phyloP scores from a whole-genome alignment of 805 yeast species.

The Kluyveromyces lactis region DNA sequence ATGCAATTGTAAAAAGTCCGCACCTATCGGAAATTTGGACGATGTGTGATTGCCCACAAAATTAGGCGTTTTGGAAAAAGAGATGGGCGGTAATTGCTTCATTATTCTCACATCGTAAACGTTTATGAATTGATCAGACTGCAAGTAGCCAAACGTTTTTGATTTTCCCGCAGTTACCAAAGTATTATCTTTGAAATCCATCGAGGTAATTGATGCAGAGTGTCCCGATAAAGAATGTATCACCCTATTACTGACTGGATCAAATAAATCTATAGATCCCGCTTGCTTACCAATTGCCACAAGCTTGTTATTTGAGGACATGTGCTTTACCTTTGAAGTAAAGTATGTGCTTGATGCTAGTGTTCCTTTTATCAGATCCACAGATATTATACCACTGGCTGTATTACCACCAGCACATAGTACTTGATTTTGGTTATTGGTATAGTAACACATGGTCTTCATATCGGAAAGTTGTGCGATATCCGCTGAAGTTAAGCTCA shows the following conservation, averaged over 20 bases:
- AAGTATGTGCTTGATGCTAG: slow-evolving; percentile 34
- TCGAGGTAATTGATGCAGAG: slow-evolving; percentile 51
- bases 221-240: slow-evolving; percentile 52
- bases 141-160: slow-evolving; percentile 46
- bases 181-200: slow-evolving; percentile 57
- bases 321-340: slow-evolving; percentile 35
- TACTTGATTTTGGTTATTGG: slow-evolving; percentile 35
- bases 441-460: slow-evolving; percentile 35
- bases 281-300: slow-evolving; percentile 49
- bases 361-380: slow-evolving; percentile 35
- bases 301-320: slow-evolving; percentile 45
- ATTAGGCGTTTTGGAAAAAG: slow-evolving; percentile 51
- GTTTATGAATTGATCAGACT: slow-evolving; percentile 73
- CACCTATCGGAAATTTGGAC: slow-evolving; percentile 39
- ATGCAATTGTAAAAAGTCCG: slow-evolving; percentile 73
- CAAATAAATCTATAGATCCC: slow-evolving; percentile 59
- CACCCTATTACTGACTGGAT: slow-evolving; percentile 40
- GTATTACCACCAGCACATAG: slow-evolving; percentile 35
- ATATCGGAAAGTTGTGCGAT: slow-evolving; percentile 30
- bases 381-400: slow-evolving; percentile 31
- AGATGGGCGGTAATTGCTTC: slow-evolving; percentile 66
- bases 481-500: slow-evolving; percentile 24
- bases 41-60: slow-evolving; percentile 37
- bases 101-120: slow-evolving; percentile 71
- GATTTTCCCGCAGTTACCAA: slow-evolving; percentile 79